Evolutionary conservation across 495 filamentous ascomycete species (phyloP).

Genomic region (Penicillium turbatum): DNA sequence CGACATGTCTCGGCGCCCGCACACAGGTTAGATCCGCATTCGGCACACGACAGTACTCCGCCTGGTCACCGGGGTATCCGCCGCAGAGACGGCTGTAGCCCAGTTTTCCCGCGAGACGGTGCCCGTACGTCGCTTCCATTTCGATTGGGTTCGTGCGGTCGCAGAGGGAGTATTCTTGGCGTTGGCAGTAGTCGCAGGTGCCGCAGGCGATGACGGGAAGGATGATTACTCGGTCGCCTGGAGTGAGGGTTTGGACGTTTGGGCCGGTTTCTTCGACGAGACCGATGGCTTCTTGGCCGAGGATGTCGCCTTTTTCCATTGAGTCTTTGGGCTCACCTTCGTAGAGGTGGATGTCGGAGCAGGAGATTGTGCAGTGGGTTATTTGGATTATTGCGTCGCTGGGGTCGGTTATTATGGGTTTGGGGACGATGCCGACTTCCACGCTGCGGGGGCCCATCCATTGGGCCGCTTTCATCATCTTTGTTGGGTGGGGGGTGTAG

Average conservation of each 20-base stretch:
- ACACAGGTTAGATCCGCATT: constrained; percentile 36
- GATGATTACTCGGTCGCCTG: constrained; percentile 37
- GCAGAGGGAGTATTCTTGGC: constrained; percentile 58
- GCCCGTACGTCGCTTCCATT: constrained; percentile 55
- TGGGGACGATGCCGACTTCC: constrained; percentile 24
- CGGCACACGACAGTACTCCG: constrained; percentile 39
- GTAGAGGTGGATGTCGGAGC: constrained; percentile 30
- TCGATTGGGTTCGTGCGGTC: constrained; percentile 64
- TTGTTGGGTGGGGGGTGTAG: constrained; percentile 25
- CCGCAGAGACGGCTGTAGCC: constrained; percentile 52
- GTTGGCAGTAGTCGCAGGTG: constrained; percentile 24
- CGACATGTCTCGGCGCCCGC: constrained; percentile 49
- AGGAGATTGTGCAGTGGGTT: constrained; percentile 34
- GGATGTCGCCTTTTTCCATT: constrained; percentile 62
- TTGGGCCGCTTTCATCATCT: constrained; percentile 27
- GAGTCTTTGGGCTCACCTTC: constrained; percentile 23
- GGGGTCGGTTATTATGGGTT: constrained; percentile 30
- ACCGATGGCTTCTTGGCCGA: constrained; percentile 43
- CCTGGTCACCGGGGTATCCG: constrained; percentile 63
- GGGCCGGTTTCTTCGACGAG: constrained; percentile 32
- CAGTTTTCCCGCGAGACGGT: constrained; percentile 26
- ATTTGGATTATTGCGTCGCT: constrained; percentile 34
- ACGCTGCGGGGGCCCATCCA: constrained; percentile 26
- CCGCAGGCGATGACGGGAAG: constrained; percentile 65
- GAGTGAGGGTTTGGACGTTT: constrained; percentile 22